Evolutionary conservation across 495 filamentous ascomycete species (phyloP).

Genomic region (Talaromyces thailandensis): DNA sequence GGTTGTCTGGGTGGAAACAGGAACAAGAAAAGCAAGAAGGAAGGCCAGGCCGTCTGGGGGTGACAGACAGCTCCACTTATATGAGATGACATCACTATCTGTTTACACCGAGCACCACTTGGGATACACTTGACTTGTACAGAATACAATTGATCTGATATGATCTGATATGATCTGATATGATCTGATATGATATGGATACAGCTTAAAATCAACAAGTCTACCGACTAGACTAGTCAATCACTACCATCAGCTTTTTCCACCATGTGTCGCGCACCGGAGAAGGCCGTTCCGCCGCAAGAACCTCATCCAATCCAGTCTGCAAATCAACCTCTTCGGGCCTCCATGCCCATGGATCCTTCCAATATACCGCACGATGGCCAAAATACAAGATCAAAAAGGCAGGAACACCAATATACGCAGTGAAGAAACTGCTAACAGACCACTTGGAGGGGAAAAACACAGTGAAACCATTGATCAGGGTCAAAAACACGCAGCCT

Average conservation of each 20-base stretch:
- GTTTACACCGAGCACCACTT: too few relatives aligned
- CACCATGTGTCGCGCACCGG: slow-evolving; percentile 21
- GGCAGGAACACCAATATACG: slow-evolving; percentile 55
- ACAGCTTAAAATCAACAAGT: too few relatives aligned
- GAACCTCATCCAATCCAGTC: slow-evolving; percentile 43
- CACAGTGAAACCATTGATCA: slow-evolving; percentile 60
- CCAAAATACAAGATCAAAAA: slow-evolving; percentile 49
- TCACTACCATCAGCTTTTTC: slow-evolving; percentile 19
- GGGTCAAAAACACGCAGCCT: slow-evolving; percentile 45
- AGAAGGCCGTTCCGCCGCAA: slow-evolving; percentile 40
- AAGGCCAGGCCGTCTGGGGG: background rate
- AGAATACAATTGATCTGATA: background rate
- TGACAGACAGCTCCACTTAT: background rate
- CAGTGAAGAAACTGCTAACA: slow-evolving; percentile 48
- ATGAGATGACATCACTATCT: background rate
- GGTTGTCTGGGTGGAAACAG: background rate
- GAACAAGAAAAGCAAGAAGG: background rate
- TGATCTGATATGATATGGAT: background rate
- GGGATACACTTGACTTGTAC: too few relatives aligned
- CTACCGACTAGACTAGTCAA: slow-evolving; percentile 8
- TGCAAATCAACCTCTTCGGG: slow-evolving; percentile 48
- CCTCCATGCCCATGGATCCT: slow-evolving; percentile 44
- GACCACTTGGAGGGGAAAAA: slow-evolving; percentile 56
- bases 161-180: background rate
- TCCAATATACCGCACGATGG: slow-evolving; percentile 35